A percentile compares a stretch with the other conserved stretches of the same genome.
phyloP scores from a whole-genome alignment of 352 stramenopile genomes.

The Globisporangium spinosum region DNA sequence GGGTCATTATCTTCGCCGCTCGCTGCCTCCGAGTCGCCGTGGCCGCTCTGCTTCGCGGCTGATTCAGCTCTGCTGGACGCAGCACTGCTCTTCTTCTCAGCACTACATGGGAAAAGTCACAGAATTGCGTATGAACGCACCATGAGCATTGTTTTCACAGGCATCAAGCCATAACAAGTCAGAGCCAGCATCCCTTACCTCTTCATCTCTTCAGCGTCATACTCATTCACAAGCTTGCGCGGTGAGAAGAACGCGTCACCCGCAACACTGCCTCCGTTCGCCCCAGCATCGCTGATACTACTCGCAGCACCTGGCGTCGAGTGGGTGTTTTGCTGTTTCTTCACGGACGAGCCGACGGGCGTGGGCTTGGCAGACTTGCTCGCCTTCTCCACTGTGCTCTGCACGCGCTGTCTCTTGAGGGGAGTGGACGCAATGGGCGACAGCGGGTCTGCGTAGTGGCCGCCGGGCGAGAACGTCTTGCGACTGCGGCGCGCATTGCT shows the following conservation, averaged over 20 bases:
- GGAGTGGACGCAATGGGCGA: conserved; percentile 84
- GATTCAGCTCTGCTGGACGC: background rate
- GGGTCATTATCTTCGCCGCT: conserved; percentile 24
- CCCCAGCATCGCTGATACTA: conserved; percentile 3
- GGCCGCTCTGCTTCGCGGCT: conserved; percentile 1
- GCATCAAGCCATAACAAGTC: background rate
- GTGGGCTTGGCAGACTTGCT: conserved; percentile 46
- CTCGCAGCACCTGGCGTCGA: background rate
- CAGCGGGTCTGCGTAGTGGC: conserved; percentile 73
- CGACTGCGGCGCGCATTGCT: conserved; percentile 1
- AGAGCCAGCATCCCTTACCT: background rate
- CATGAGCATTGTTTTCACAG: background rate
- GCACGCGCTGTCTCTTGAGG: conserved; percentile 68
- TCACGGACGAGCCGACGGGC: conserved; percentile 14
- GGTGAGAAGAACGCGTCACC: conserved; percentile 47
- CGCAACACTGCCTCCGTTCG: conserved; percentile 18
- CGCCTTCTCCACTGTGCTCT: conserved; percentile 35
- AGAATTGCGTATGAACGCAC: background rate
- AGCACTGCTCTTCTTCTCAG: conserved; percentile 9
- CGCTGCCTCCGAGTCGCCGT: conserved; percentile 9
- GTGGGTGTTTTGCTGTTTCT: conserved; percentile 15
- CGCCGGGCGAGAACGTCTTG: conserved; percentile 22
- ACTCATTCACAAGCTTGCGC: conserved; percentile 58
- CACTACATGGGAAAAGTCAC: conserved; percentile 1
- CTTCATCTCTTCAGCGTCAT: conserved; percentile 28